Conservation (phyloP, 305 asterid genomes). For the Euphrasia arctica region DNA sequence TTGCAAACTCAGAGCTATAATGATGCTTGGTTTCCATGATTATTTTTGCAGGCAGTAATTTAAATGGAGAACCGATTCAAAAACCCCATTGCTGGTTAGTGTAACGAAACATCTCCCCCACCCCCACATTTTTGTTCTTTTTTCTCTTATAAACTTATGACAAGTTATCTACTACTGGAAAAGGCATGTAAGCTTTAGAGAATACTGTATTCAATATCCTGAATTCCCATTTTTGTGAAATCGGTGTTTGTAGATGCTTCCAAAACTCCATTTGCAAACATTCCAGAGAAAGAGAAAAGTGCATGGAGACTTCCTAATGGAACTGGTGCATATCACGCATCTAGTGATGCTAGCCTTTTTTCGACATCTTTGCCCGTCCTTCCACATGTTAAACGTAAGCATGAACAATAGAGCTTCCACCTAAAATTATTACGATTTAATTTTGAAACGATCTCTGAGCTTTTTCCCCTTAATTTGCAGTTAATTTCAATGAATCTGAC, state of each 20-base stretch:
- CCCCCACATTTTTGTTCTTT: too few relatives aligned
- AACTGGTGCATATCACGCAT: slow-evolving; percentile 42
- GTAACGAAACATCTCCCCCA: slow-evolving; percentile 3
- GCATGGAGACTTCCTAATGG: slow-evolving; percentile 57
- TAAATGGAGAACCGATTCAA: slow-evolving; percentile 46
- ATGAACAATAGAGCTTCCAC: slow-evolving; percentile 8
- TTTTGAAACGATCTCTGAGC: slow-evolving; percentile 5
- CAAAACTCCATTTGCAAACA: slow-evolving; percentile 32
- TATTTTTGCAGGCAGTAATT: slow-evolving; percentile 39
- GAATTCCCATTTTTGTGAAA: not conserved
- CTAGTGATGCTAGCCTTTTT: slow-evolving; percentile 75
- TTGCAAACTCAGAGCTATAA: not conserved
- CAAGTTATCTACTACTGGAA: slow-evolving; percentile 28
- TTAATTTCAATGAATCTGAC: slow-evolving; percentile 46
- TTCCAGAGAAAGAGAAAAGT: slow-evolving; percentile 42
- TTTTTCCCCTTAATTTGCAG: slow-evolving; percentile 39
- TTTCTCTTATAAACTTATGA: slow-evolving; percentile 4
- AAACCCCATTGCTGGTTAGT: slow-evolving; percentile 37
- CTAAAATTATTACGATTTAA: not conserved
- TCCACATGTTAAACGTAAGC: slow-evolving; percentile 63
- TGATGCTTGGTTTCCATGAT: not conserved
- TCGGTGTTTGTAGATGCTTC: slow-evolving; percentile 38
- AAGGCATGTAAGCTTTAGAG: slow-evolving; percentile 28
- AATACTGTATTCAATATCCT: slow-evolving; percentile 22
- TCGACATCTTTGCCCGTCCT: slow-evolving; percentile 82